Base-by-base conservation (phyloP, 768 basidiomycete genomes). In the Macrolepiota dolichaula region DNA sequence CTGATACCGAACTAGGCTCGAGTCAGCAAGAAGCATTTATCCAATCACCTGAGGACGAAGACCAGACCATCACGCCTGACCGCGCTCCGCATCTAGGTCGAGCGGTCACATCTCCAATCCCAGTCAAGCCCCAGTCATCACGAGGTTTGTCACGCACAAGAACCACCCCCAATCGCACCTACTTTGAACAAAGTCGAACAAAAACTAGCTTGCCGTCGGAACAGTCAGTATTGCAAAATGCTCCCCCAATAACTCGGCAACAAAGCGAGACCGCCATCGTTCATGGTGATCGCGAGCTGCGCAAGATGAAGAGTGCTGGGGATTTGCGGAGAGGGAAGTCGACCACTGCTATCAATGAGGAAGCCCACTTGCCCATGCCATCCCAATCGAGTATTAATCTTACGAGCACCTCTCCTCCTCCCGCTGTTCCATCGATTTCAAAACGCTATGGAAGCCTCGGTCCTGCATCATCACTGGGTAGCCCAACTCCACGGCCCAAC, bases 231-330 rank as follows among this genome's bases (percentile, higher is more conserved):
- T 25, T 58, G 11, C 59, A 52, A n/a, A 46, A 55, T 56, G 27
- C 63, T 24, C 35, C 65, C 17, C 59, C 59, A 24, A 61, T 61
- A 36, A 55, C 53, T 11, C 40, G 42, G 35, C 59, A 66, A 59
- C 71, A 70, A 29, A 78, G 80, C 52, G 81, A 84, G 49, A 67
- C 75, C 29, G 29, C 29, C 4, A 75, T 77, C 54, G 71, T 76
- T 61, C 72, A 72, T 65, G 73, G 74, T 37, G 84, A 87, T 64
- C 85, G 76, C 52, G 88, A 92, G 68, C 71, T 91, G 47, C 84
- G 90, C 62, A 87, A 84, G 70, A 92, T 93, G 91, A 92, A 91
- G 75, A 92, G 91, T 71, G 91, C 91, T 22, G 91, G 90, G 38
- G 91, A 92, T 71, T 76, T 93, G 42, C 85, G 87, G 37, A 77